A percentile compares a stretch with the other conserved stretches of the same genome.
phyloP scores from a whole-genome alignment of 768 basidiomycete genomes.

The Cystofilobasidium capitatum region DNA sequence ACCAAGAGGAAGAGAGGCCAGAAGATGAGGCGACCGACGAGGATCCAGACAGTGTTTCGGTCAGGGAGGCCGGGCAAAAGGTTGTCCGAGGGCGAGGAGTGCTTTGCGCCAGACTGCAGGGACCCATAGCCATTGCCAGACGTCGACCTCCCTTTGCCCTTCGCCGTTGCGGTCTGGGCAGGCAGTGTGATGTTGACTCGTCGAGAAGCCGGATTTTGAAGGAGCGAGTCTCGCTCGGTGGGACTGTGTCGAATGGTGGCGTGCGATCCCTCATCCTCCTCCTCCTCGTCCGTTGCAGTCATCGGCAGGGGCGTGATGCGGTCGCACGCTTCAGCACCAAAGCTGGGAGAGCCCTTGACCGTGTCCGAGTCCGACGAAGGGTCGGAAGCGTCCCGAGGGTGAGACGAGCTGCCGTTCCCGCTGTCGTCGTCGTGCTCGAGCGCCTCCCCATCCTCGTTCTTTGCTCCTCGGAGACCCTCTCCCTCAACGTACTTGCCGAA shows the following conservation, averaged over 20 bases:
- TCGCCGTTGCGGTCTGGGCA: background rate
- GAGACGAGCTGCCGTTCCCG: constrained; percentile 36
- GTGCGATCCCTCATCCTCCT: constrained; percentile 39
- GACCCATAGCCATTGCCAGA: constrained; percentile 16
- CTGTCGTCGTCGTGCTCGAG: constrained; percentile 38
- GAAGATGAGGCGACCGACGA: constrained; percentile 63
- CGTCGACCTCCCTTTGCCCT: constrained; percentile 29
- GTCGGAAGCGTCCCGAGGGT: constrained; percentile 15
- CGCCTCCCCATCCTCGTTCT: constrained; percentile 34
- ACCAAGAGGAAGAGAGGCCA: constrained; percentile 67
- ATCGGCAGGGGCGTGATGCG: constrained; percentile 16
- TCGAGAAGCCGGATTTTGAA: constrained; percentile 11
- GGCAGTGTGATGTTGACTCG: constrained; percentile 2
- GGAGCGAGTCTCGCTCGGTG: constrained; percentile 19
- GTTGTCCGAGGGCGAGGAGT: constrained; percentile 30
- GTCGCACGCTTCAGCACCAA: constrained; percentile 6
- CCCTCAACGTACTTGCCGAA: constrained; percentile 98
- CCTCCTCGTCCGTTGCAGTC: constrained; percentile 33
- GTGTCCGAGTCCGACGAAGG: constrained; percentile 14
- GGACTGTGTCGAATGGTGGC: constrained; percentile 25
- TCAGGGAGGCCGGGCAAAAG: constrained; percentile 22
- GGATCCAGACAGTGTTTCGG: constrained; percentile 30
- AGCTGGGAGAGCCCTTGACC: background rate
- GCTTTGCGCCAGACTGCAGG: constrained; percentile 7
- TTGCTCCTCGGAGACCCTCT: constrained; percentile 40